Base-by-base conservation (phyloP, 2,329 filamentous ascomycete species). In the Paecilomyces variotii region DNA sequence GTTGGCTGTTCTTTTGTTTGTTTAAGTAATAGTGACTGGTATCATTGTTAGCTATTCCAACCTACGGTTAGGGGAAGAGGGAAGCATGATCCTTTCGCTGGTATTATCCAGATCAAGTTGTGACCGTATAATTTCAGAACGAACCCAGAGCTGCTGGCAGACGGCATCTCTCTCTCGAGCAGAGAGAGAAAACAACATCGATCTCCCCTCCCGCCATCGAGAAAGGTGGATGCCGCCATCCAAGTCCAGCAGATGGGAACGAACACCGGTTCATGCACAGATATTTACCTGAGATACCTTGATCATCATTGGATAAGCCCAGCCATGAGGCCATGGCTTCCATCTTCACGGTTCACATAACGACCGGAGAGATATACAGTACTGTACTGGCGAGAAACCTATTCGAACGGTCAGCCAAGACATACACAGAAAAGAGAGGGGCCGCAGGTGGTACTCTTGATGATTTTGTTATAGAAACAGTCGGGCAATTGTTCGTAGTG, bases 91-190 rank as follows among this genome's bases (percentile, higher is more conserved):
- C 88, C 91, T 96, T 94, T 91, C 91, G 91, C 91, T 91, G 89
- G 90, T 90, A 94, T 94, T 93, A 93, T 92, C 90, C 89, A 90
- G 89, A 92, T 93, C 90, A 93, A 93, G 89, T 93, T 91, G 79
- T 81, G 81, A 87, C 90, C 89, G 90, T 94, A 88, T 94, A 86
- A 86, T 94, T 89, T 93, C 76, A 78, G 76, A 76, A 75, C 74
- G 71, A 75, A 68, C 68, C 67, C 65, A 63, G 54, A 54, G 57
- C 59, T 58, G 49, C 34, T 14, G 57, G 54, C 50, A 26, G 30
- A 55, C 52, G 53, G 54, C 57, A 61, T 59, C 35, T 57, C 54
- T 54, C 52, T 39, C 45, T 59, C 49, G 5, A 28, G n/a, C 12
- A 26, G n/a, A 25, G 24, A 30, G 25, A 9, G n/a, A 28, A 26